A percentile compares a stretch with the other conserved stretches of the same genome.
phyloP scores from a whole-genome alignment of 192 early-diverging fungal genomes.

The Fimicolochytrium jonesii region DNA sequence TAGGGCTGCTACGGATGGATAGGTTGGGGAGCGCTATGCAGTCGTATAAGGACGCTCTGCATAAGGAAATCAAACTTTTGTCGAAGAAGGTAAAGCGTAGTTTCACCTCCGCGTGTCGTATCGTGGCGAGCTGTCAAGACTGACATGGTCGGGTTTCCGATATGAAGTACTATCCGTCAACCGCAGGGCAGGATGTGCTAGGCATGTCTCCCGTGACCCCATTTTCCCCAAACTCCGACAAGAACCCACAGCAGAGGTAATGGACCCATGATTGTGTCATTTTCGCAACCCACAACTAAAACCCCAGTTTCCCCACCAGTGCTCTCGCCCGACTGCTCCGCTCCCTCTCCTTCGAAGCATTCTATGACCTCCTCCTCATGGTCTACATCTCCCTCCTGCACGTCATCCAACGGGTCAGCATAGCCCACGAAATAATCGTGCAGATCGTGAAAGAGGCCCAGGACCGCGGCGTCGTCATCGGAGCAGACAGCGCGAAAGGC shows the following conservation, averaged over 20 bases:
- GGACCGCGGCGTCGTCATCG: constrained; percentile 41
- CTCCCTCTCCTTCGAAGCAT: constrained; percentile 80
- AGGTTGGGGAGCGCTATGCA: constrained; percentile 64
- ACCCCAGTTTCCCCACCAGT: constrained; percentile 8
- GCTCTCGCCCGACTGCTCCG: constrained; percentile 66
- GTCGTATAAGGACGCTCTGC: constrained; percentile 69
- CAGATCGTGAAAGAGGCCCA: constrained; percentile 61
- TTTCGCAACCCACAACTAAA: background rate
- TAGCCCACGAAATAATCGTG: constrained; percentile 68
- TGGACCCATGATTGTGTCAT: background rate
- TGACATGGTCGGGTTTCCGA: too few relatives aligned
- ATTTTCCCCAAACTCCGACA: constrained; percentile 9
- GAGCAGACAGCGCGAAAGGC: constrained; percentile 25
- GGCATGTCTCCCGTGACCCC: constrained; percentile 14
- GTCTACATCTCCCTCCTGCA: constrained; percentile 74
- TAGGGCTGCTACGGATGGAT: constrained; percentile 74
- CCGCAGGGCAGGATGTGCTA: background rate
- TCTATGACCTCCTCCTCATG: constrained; percentile 69
- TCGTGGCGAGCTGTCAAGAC: too few relatives aligned
- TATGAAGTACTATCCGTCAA: too few relatives aligned
- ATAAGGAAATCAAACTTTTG: constrained; percentile 70
- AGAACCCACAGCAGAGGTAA: constrained; percentile 40
- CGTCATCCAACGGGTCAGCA: constrained; percentile 64
- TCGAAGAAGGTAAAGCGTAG: constrained; percentile 79
- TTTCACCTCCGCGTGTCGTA: too few relatives aligned